phyloP scores from a whole-genome alignment of 441 rosid species.

The Omphalea diandra region DNA sequence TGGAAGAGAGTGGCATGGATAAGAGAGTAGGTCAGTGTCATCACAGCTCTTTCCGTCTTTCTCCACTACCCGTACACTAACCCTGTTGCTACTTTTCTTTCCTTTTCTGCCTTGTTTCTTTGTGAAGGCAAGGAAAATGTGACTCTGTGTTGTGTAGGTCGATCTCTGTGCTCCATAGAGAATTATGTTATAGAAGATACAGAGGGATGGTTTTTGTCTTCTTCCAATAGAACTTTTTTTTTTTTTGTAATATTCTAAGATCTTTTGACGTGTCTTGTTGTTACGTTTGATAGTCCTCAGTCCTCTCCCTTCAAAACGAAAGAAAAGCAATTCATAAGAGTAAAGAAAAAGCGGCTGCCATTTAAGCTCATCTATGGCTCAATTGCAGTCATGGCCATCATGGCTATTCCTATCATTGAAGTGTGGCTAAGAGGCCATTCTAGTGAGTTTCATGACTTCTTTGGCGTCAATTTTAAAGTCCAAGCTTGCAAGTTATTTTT shows the following conservation, averaged over 20 bases:
- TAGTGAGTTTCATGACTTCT: neutral
- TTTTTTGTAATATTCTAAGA: conserved; percentile 18
- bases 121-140: too few species aligned
- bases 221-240: conserved; percentile 31
- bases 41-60: conserved; percentile 28
- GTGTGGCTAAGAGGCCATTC: neutral
- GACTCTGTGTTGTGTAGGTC: neutral
- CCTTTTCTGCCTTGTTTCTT: too few species aligned
- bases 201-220: conserved; percentile 36
- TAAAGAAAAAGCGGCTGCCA: conserved; percentile 13
- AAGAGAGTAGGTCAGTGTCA: conserved; percentile 17
- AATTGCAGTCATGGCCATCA: neutral
- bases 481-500: too few species aligned
- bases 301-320: conserved; percentile 10
- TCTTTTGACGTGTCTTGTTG: conserved; percentile 29
- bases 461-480: too few species aligned
- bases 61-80: conserved; percentile 6
- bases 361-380: conserved; percentile 7
- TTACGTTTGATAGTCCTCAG: conserved; percentile 22
- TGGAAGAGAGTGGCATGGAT: too few species aligned
- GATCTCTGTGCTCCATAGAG: conserved; percentile 14
- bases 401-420: neutral
- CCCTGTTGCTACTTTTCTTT: neutral
- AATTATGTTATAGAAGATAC: conserved; percentile 18
- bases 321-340: conserved; percentile 8